Percentiles rank a stretch among this genome's conserved stretches.
These are phyloP conservation scores for Ogataea paraovalis DNA, from an alignment of 805 yeast species.

Conservation along the genomic window DNA sequence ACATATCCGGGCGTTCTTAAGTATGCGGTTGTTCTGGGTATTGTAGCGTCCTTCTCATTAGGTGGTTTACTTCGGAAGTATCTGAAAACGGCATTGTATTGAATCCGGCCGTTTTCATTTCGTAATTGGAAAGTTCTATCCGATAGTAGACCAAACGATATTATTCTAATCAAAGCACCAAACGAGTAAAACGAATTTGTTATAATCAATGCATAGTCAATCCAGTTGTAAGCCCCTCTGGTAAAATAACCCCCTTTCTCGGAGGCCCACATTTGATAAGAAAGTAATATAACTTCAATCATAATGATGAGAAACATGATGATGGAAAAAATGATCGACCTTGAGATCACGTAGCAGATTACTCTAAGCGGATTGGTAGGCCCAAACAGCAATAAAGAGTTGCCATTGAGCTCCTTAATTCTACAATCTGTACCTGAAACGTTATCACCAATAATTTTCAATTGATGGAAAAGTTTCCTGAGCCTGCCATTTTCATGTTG, in stretches of 20 bases:
- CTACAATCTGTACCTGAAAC: constrained; percentile 6
- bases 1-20: constrained; percentile 75
- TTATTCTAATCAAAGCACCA: constrained; percentile 48
- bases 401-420: constrained; percentile 25
- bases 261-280: constrained; percentile 58
- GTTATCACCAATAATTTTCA: constrained; percentile 4
- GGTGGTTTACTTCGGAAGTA: not conserved
- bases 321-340: constrained; percentile 27
- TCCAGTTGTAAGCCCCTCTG: constrained; percentile 39
- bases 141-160: constrained; percentile 59
- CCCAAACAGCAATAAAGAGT: constrained; percentile 34
- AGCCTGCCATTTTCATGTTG: not conserved
- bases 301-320: constrained; percentile 37
- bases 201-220: constrained; percentile 47
- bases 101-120: not conserved
- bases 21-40: constrained; percentile 46
- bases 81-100: not conserved
- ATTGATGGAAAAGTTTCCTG: not conserved
- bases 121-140: not conserved
- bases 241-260: constrained; percentile 33
- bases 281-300: constrained; percentile 41
- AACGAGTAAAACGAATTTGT: constrained; percentile 56
- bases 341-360: constrained; percentile 28
- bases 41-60: not conserved
- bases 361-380: constrained; percentile 33